Evolutionary conservation across 208 protist genomes (phyloP).

Genomic region (Leishmania major): DNA sequence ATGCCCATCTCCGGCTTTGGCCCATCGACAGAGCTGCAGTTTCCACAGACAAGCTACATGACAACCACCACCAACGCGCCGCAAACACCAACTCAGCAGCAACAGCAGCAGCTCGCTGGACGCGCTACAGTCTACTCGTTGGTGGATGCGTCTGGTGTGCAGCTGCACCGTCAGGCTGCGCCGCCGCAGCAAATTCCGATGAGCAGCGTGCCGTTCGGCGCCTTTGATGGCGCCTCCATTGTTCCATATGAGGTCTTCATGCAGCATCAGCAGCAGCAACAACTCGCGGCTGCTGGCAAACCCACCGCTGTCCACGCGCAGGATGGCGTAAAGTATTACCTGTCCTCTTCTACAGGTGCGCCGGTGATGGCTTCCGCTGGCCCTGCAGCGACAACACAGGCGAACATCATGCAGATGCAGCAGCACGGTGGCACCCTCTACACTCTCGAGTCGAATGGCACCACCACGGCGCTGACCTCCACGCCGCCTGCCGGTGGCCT

Average conservation of each 20-base stretch:
- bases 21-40: constrained; percentile 16
- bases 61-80: not conserved
- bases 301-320: constrained; percentile 7
- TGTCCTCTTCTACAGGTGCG: constrained; percentile 1
- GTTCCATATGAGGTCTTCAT: constrained; percentile 25
- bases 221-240: constrained; percentile 21
- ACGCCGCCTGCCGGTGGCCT: constrained; percentile 1
- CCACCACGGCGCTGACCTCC: constrained; percentile 7
- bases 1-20: constrained; percentile 16
- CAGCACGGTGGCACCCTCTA: constrained; percentile 5
- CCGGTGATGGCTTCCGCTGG: constrained; percentile 18
- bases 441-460: constrained; percentile 18
- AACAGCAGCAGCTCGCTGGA: constrained; percentile 4
- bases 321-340: constrained; percentile 23
- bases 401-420: constrained; percentile 5
- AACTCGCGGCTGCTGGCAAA: not conserved
- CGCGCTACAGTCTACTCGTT: constrained; percentile 14
- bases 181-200: constrained; percentile 13
- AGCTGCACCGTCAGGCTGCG: constrained; percentile 7
- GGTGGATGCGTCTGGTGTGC: constrained; percentile 11
- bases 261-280: constrained; percentile 26
- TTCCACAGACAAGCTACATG: constrained; percentile 11
- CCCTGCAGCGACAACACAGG: not conserved
- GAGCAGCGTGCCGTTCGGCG: constrained; percentile 12
- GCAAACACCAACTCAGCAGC: constrained; percentile 7